These are phyloP conservation scores for Diplosphaera chodatii DNA, from an alignment of 139 green algal genomes.

Conservation along the genomic window DNA sequence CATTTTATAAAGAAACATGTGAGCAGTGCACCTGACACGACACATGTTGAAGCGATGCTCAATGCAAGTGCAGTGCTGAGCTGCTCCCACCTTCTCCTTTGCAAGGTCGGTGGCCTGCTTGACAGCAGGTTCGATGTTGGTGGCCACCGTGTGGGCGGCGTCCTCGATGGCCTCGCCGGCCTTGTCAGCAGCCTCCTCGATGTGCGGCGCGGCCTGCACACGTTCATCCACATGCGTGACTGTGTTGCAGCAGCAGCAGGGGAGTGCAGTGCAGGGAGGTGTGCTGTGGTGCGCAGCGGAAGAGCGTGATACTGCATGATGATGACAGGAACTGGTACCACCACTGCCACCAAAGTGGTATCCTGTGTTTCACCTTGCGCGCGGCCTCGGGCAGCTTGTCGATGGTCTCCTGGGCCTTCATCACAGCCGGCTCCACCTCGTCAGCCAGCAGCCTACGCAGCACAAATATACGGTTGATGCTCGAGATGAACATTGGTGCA, in stretches of 20 bases:
- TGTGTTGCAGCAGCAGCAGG: no score
- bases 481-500: no score
- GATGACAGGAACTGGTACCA: no score
- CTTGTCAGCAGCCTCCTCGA: background rate
- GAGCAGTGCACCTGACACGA: no score
- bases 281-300: no score
- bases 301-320: no score
- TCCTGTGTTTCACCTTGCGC: background rate
- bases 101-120: background rate
- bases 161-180: background rate
- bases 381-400: background rate
- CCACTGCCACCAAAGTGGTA: no score
- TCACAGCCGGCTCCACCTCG: background rate
- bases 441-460: background rate
- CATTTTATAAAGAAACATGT: background rate
- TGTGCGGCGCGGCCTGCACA: background rate
- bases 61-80: no score
- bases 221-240: no score
- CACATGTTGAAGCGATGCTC: no score
- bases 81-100: background rate
- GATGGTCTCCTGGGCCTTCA: background rate
- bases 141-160: background rate
- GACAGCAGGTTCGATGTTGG: background rate
- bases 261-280: no score
- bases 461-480: no score